These are phyloP conservation scores for Dendrobium officinale DNA, from an alignment of 106 monocot species.

Conservation along the genomic window DNA sequence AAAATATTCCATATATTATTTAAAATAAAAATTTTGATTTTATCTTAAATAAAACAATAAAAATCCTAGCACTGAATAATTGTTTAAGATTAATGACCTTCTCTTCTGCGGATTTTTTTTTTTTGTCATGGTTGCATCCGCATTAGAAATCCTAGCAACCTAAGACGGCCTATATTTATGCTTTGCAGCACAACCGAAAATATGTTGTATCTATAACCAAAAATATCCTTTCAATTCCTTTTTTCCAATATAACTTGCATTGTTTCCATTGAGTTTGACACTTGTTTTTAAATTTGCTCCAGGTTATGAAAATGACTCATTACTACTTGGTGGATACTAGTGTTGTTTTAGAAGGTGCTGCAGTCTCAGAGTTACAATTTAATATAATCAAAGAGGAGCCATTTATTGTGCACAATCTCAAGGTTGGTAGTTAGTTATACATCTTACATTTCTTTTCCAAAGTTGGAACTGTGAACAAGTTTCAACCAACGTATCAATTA, in stretches of 20 bases:
- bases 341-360: conserved; percentile 83
- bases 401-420: conserved; percentile 59
- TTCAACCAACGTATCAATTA: not conserved
- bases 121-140: too few species aligned
- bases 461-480: not conserved
- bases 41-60: too few species aligned
- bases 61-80: too few species aligned
- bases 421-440: conserved; percentile 31
- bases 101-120: too few species aligned
- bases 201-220: not conserved
- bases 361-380: conserved; percentile 88
- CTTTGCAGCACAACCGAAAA: not conserved
- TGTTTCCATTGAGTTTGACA: not conserved
- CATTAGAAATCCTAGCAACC: not conserved
- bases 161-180: not conserved
- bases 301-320: conserved; percentile 98
- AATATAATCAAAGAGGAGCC: conserved; percentile 80
- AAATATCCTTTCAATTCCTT: not conserved
- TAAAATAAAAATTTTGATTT: too few species aligned
- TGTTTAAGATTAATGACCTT: too few species aligned
- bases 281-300: conserved; percentile 9
- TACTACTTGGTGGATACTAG: conserved; percentile 95
- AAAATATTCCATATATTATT: too few species aligned
- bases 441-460: not conserved
- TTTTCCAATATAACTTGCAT: not conserved